Evolutionary conservation across 2,329 filamentous ascomycete genomes (phyloP), one percentile per base, ranked within the genome.

Genomic region (Leptographium galeiforme): DNA sequence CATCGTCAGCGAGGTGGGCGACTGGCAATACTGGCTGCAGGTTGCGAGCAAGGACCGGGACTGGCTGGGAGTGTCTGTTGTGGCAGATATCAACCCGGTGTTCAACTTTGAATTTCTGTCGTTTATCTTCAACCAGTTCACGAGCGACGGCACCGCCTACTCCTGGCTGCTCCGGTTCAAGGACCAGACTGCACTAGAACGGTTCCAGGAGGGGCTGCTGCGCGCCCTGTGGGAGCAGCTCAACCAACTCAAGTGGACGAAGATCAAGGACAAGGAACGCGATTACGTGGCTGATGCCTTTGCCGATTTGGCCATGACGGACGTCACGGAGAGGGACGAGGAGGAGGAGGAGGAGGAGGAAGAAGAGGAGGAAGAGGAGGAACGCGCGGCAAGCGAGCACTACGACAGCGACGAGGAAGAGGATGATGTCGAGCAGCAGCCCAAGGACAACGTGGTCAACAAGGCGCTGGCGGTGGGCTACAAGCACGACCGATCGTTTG

Each of bases 61-160:
- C 52, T 96, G 89, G 88, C 74, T 98, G 2, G 89, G 89, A 25
- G 87, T 95, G 59, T 78, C 85, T 2, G 81, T 98, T 34, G 75
- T 89, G 34, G 85, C 88, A 8, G 93, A 98, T 61, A 89, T 97
- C 68, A 97, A 97, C 62, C 93, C 93, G 0, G 90, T 98, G 19
- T 98, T 97, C 74, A 97, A 97, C 70, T 97, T 96, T 60, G 93
- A 98, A 67, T 97, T 91, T 62, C 76, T 95, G n/a, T 97, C 91
- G 0, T 97, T 97, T 66, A 96, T 98, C 63, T 98, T 98, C 77
- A 98, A 98, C 63, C 89, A 96, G 66, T 97, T 95, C 66, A 79
- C 85, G 14, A 78, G 84, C 39, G 88, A 96, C 67, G 89, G 90
- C 2, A 87, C 86, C 2, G 91, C 93, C 6, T 94, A 90, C 67